Conservation (phyloP, 805 yeast genomes). For the Tetrapisispora pingtungensis region DNA sequence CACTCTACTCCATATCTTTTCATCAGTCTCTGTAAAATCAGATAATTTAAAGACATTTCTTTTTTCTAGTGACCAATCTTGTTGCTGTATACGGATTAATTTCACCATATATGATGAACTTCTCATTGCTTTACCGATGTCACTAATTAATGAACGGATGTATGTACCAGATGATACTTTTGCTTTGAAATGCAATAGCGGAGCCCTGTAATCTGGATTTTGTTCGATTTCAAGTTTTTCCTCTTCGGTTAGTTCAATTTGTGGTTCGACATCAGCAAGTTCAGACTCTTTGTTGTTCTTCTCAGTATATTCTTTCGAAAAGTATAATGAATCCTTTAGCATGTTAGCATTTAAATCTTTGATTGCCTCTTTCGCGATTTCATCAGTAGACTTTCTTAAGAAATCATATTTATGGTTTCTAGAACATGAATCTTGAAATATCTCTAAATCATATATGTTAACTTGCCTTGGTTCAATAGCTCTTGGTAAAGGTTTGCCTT, state of each 20-base stretch:
- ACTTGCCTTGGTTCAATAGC: constrained; percentile 73
- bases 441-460: constrained; percentile 42
- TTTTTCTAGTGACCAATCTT: constrained; percentile 69
- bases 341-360: constrained; percentile 39
- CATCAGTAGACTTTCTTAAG: constrained; percentile 28
- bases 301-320: constrained; percentile 46
- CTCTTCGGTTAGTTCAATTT: constrained; percentile 32
- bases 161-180: constrained; percentile 92
- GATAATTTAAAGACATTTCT: constrained; percentile 55
- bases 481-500: constrained; percentile 74
- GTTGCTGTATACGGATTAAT: constrained; percentile 63
- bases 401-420: constrained; percentile 47
- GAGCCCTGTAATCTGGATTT: constrained; percentile 43
- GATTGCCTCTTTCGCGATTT: constrained; percentile 17
- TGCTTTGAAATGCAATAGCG: constrained; percentile 61
- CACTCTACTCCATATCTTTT: constrained; percentile 61
- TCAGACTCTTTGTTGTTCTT: constrained; percentile 33
- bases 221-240: constrained; percentile 21
- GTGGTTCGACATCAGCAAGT: constrained; percentile 32
- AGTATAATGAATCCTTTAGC: constrained; percentile 52
- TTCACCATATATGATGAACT: constrained; percentile 84
- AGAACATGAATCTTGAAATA: constrained; percentile 41
- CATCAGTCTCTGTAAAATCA: constrained; percentile 54
- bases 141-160: constrained; percentile 82
- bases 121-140: constrained; percentile 71